Evolutionary conservation across 306 rosid genomes (phyloP).

Genomic region (Parietaria judaica): DNA sequence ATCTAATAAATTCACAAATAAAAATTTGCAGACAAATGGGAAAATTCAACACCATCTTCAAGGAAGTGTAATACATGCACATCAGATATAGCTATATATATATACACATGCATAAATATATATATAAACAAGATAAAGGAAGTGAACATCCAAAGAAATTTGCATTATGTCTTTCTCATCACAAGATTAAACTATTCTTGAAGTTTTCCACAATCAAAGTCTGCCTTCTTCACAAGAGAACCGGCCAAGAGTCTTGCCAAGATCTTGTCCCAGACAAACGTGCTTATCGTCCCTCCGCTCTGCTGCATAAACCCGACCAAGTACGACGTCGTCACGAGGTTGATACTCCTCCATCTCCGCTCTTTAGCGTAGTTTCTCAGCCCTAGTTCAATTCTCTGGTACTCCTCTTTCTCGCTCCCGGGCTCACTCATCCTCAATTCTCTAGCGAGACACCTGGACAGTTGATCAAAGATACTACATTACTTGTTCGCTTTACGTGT

Average conservation of each 20-base stretch:
- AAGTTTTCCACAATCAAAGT: slow-evolving; percentile 55
- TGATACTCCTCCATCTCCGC: slow-evolving; percentile 51
- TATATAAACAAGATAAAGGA: too few relatives aligned
- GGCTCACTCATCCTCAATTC: slow-evolving; percentile 5
- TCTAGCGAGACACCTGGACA: slow-evolving; percentile 20
- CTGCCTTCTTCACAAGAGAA: slow-evolving; percentile 19
- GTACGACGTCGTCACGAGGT: slow-evolving; percentile 23
- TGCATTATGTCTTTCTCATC: too few relatives aligned
- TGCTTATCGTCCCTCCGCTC: slow-evolving; percentile 21
- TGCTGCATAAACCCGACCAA: slow-evolving; percentile 31
- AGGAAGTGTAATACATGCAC: too few relatives aligned
- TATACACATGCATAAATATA: too few relatives aligned
- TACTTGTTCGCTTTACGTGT: too few relatives aligned
- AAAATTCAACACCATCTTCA: too few relatives aligned
- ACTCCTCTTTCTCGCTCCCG: neutral
- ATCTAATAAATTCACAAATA: too few relatives aligned
- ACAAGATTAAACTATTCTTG: too few relatives aligned
- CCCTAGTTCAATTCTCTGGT: slow-evolving; percentile 1
- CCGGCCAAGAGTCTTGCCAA: slow-evolving; percentile 24
- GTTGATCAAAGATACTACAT: too few relatives aligned
- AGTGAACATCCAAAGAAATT: too few relatives aligned
- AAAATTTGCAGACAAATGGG: too few relatives aligned
- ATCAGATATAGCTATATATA: too few relatives aligned
- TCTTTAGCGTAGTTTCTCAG: slow-evolving; percentile 27
- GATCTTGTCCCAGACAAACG: slow-evolving; percentile 20